A percentile compares a stretch with the other conserved stretches of the same genome.
Conservation (phyloP, 768 basidiomycete species). For the Daedalea quercina region DNA sequence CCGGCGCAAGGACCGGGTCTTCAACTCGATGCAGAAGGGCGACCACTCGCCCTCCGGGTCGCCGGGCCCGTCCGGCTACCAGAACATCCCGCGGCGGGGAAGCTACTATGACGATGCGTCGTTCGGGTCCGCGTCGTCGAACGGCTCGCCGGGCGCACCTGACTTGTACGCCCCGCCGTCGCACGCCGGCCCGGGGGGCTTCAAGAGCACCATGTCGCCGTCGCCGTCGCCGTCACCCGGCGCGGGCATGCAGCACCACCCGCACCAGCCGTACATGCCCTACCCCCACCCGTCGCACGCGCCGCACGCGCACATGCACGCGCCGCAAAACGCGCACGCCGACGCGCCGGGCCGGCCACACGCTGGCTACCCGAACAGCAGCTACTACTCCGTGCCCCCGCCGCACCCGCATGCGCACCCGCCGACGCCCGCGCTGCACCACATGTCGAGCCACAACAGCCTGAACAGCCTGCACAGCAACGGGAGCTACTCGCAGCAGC, state of each 20-base stretch:
- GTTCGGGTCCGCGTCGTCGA: constrained; percentile 36
- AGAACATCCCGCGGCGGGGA: constrained; percentile 37
- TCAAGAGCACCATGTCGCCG: constrained; percentile 29
- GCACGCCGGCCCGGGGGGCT: constrained; percentile 37
- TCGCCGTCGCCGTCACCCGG: constrained; percentile 70
- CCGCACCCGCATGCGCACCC: constrained; percentile 1
- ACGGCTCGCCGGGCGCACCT: constrained; percentile 50
- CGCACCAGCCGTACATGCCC: constrained; percentile 38
- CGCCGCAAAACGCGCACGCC: constrained; percentile 13
- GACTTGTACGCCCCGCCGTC: constrained; percentile 33
- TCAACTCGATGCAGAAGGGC: constrained; percentile 22
- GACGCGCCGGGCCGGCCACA: constrained; percentile 6
- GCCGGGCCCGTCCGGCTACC: constrained; percentile 38
- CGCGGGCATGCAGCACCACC: constrained; percentile 34
- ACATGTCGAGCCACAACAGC: constrained; percentile 3
- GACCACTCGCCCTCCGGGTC: constrained; percentile 22
- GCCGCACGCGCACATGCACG: constrained; percentile 24
- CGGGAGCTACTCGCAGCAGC: background rate
- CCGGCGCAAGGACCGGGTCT: constrained; percentile 56
- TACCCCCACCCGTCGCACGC: constrained; percentile 28
- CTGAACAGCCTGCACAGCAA: background rate
- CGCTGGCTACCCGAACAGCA: constrained; percentile 9
- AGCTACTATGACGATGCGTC: constrained; percentile 40
- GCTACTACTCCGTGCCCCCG: constrained; percentile 17
- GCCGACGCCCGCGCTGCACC: constrained; percentile 5